Conservation (phyloP, 345 rosid species). For the Psidium guajava region DNA sequence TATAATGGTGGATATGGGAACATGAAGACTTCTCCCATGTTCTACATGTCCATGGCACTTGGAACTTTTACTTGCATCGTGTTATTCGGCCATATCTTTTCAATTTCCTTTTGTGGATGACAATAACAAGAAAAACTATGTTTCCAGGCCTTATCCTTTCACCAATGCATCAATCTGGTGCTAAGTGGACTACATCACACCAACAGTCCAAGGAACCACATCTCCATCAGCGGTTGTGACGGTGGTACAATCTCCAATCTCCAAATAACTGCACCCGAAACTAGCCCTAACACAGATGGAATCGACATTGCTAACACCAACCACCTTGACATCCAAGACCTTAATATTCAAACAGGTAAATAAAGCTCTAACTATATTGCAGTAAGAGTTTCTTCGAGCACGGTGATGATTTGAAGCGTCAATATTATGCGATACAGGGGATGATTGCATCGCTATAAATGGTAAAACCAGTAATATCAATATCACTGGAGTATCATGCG, state of each 20-base stretch:
- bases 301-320: constrained; percentile 10
- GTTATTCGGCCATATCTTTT: background rate
- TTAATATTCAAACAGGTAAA: constrained; percentile 28
- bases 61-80: background rate
- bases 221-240: background rate
- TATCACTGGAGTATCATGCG: constrained; percentile 29
- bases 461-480: constrained; percentile 5
- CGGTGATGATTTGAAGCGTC: background rate
- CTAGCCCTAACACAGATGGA: constrained; percentile 44
- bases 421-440: constrained; percentile 12
- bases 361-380: background rate
- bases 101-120: background rate
- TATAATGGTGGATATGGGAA: background rate
- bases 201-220: constrained; percentile 20
- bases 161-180: constrained; percentile 6
- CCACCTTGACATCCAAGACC: constrained; percentile 2
- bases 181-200: constrained; percentile 5
- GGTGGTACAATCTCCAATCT: constrained; percentile 15
- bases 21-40: background rate
- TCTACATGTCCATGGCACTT: background rate
- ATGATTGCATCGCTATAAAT: constrained; percentile 41
- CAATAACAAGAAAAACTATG: background rate
- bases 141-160: constrained; percentile 8
- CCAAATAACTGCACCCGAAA: constrained; percentile 15
- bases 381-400: background rate